These are phyloP conservation scores for Alternaria sp. DNA, from an alignment of 2,329 filamentous ascomycete genomes.

Conservation along the genomic window DNA sequence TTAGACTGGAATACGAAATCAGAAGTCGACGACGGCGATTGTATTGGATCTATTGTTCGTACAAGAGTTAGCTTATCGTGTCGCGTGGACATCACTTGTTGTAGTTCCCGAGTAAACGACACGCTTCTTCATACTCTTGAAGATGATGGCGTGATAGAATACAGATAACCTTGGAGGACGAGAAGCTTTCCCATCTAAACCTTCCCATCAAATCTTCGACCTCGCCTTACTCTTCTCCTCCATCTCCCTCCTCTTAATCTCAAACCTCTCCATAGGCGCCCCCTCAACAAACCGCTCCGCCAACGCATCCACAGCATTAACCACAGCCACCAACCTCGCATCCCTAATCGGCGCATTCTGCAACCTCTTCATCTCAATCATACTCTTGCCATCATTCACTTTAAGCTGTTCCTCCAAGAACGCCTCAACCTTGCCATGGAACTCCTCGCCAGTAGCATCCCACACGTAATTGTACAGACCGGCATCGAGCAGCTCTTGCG, in stretches of 20 bases:
- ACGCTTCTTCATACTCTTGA: neutral
- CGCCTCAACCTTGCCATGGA: slow-evolving; percentile 50
- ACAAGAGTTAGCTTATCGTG: neutral
- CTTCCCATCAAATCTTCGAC: slow-evolving; percentile 33
- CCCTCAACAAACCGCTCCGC: slow-evolving; percentile 58
- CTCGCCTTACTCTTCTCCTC: slow-evolving; percentile 42
- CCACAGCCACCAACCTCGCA: slow-evolving; percentile 55
- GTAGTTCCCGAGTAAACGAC: neutral
- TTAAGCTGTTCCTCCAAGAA: slow-evolving; percentile 55
- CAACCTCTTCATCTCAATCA: slow-evolving; percentile 60
- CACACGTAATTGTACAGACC: slow-evolving; percentile 58
- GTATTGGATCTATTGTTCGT: neutral
- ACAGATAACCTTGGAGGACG: neutral
- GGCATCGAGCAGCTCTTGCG: slow-evolving; percentile 52
- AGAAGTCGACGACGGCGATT: neutral
- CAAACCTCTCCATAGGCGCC: slow-evolving; percentile 55
- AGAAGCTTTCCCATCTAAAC: neutral
- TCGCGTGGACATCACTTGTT: neutral
- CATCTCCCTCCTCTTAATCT: slow-evolving; percentile 47
- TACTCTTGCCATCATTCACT: slow-evolving; percentile 59
- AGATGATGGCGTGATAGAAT: neutral
- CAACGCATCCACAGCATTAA: slow-evolving; percentile 57
- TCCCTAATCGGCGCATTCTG: slow-evolving; percentile 56
- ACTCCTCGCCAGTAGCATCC: slow-evolving; percentile 47
- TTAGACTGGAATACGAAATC: neutral